Percentiles rank a stretch among this genome's conserved stretches.
These are phyloP conservation scores for Climacium dendroides DNA, from an alignment of 225 moss, liverwort and hornwort species.

Conservation along the genomic window DNA sequence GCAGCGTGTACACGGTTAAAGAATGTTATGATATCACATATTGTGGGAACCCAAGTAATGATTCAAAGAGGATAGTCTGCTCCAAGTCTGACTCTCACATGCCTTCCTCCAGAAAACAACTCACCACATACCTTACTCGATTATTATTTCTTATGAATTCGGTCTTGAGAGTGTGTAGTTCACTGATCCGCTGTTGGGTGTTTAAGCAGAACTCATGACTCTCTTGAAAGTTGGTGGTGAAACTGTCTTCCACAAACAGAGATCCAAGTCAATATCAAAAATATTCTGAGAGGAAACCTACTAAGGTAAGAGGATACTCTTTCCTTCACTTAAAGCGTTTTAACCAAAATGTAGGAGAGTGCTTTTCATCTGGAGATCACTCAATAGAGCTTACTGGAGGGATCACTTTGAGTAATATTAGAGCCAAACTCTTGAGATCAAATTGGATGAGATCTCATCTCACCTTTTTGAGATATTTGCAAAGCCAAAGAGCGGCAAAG, in stretches of 20 bases:
- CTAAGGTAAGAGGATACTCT: neutral
- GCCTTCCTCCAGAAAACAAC: neutral
- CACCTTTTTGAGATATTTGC: conserved; percentile 65
- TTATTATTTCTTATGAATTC: conserved; percentile 28
- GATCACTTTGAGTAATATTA: neutral
- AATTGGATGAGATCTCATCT: neutral
- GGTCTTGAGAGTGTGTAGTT: conserved; percentile 32
- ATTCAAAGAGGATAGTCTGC: neutral
- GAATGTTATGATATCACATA: neutral
- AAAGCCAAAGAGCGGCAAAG: conserved; percentile 37
- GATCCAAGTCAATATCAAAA: neutral
- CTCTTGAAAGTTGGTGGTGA: conserved; percentile 51
- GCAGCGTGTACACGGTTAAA: neutral
- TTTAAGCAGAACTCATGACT: conserved; percentile 48
- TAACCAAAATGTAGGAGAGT: neutral
- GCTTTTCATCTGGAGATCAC: neutral
- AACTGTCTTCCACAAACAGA: conserved; percentile 29
- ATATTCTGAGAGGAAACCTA: neutral
- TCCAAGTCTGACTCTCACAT: neutral
- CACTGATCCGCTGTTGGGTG: conserved; percentile 32
- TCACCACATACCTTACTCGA: conserved; percentile 25
- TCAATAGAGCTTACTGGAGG: neutral
- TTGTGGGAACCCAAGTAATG: neutral
- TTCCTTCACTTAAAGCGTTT: neutral
- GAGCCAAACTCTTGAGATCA: neutral